Evolutionary conservation across 139 green algal species (phyloP).

Genomic region (Chlamydomonas urium): DNA sequence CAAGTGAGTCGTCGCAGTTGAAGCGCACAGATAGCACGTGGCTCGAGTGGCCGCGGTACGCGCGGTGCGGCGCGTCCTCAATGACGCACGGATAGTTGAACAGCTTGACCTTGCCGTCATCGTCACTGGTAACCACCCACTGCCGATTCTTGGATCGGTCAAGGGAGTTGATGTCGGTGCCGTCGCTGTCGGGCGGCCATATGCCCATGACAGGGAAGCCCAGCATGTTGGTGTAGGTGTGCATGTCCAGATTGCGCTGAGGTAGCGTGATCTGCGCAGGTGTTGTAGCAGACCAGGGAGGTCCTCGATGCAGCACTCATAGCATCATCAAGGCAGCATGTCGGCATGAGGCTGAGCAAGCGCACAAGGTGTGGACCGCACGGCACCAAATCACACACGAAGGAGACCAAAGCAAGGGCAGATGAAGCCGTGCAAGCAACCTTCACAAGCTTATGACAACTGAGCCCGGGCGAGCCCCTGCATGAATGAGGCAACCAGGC

Average conservation of each 20-base stretch:
- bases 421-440: too few relatives aligned
- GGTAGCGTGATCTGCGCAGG: constrained; percentile 42
- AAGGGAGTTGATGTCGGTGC: constrained; percentile 47
- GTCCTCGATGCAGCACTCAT: too few relatives aligned
- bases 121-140: constrained; percentile 36
- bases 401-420: too few relatives aligned
- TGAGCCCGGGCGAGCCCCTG: background rate
- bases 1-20: constrained; percentile 33
- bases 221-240: constrained; percentile 55
- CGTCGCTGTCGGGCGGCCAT: constrained; percentile 40
- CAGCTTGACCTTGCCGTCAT: constrained; percentile 60
- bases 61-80: constrained; percentile 54
- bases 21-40: constrained; percentile 68
- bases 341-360: too few relatives aligned
- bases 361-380: too few relatives aligned
- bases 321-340: too few relatives aligned
- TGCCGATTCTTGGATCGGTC: constrained; percentile 23
- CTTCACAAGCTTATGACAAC: too few relatives aligned
- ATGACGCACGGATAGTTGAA: constrained; percentile 72
- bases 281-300: too few relatives aligned
- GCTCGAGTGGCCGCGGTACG: constrained; percentile 60
- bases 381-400: too few relatives aligned
- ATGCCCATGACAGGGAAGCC: constrained; percentile 73
- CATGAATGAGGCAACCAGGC: background rate
- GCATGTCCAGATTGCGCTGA: constrained; percentile 52